These are phyloP conservation scores for Fusarium xylarioides DNA, from an alignment of 2,329 filamentous ascomycete species.

Conservation along the genomic window DNA sequence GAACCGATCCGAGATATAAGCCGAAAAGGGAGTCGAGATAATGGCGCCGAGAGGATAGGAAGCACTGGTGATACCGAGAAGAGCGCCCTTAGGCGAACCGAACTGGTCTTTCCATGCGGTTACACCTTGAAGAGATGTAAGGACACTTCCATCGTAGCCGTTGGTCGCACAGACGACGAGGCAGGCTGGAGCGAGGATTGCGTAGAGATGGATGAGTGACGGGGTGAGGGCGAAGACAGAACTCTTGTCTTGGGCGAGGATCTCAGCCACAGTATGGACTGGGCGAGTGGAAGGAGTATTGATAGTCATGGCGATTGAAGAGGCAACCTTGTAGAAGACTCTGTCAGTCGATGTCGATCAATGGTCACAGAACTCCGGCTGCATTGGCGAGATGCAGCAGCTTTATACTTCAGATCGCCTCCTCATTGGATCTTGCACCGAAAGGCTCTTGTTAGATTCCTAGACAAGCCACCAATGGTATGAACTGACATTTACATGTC, in stretches of 20 bases:
- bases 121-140: conserved; percentile 56
- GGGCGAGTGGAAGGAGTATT: background rate
- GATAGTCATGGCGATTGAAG: background rate
- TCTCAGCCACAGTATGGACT: conserved; percentile 13
- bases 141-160: conserved; percentile 58
- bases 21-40: conserved; percentile 41
- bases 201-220: conserved; percentile 18
- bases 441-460: background rate
- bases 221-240: conserved; percentile 9
- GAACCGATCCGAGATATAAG: conserved; percentile 42
- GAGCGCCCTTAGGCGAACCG: conserved; percentile 44
- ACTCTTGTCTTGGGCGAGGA: conserved; percentile 13
- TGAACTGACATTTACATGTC: background rate
- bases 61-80: conserved; percentile 46
- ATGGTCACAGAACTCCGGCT: background rate
- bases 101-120: conserved; percentile 51
- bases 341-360: background rate
- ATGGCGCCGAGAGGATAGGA: conserved; percentile 59
- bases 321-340: background rate
- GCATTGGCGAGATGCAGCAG: background rate
- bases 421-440: background rate
- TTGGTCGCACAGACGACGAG: conserved; percentile 49
- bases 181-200: conserved; percentile 21
- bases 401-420: background rate
- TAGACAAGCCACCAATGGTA: background rate